Base-by-base conservation (phyloP, 2,329 filamentous ascomycete genomes). In the Exserohilum turcica region DNA sequence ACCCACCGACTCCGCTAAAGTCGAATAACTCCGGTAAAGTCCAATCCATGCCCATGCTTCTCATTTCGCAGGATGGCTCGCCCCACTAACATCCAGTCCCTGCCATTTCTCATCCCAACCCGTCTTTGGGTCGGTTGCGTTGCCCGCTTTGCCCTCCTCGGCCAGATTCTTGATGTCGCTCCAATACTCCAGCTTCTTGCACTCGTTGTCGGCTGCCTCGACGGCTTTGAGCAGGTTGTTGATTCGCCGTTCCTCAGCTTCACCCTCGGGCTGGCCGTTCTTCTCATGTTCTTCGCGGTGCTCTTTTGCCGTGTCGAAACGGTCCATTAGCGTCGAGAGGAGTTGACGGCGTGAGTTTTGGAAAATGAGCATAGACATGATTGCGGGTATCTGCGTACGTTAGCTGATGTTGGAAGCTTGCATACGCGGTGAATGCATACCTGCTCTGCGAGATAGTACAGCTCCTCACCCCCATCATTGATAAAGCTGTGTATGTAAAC, bases 121-220 rank as follows among this genome's bases (percentile, higher is more conserved):
- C 39, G 59, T 67, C 18, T 48, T 56, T 10, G 66, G 60, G 39
- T 74, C 72, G 8, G 66, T 70, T 12, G 71, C 70, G 40, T 66
- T 63, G 21, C 66, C 67, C 18, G 69, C 71, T 10, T 68, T 66
- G 16, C 76, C 75, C 36, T 74, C 63, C 28, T 74, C 68, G 13
- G 70, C 70, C 29, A 81, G 66, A 35, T 71, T 76, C 36, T 80
- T 76, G 47, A 80, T 76, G 68, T 96, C 90, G 68, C 89, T 92
- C 88, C 93, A 96, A 70, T 92, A 95, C 44, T 95, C 91, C 6
- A 96, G 78, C 54, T 83, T 87, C 52, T 86, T 86, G 43, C 96
- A 88, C 67, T 96, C 90, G 63, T 87, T 86, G 59, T 93, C 89
- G 2, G 91, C 91, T 42, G 90, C 87, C 56, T 86, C 81, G 10